Conservation (phyloP, 768 basidiomycete species). For the Hortiboletus campestris region DNA sequence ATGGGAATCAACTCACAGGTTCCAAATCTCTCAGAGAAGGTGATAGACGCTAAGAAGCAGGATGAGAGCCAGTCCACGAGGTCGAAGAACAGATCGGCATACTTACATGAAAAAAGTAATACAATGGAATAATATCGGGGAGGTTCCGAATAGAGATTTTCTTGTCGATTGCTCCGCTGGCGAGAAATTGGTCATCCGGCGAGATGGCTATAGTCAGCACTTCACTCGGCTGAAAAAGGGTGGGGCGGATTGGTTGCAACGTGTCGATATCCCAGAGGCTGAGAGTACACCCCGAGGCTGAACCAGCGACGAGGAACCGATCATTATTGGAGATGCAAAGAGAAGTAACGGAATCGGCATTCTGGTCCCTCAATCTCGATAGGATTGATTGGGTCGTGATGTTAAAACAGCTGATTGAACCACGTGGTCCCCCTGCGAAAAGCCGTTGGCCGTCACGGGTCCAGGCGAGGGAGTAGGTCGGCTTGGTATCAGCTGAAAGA, state of each 20-base stretch:
- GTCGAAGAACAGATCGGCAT: too few relatives aligned
- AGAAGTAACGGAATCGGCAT: constrained; percentile 3
- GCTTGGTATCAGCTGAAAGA: background rate
- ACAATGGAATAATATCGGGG: background rate
- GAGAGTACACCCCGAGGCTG: constrained; percentile 1
- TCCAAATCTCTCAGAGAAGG: background rate
- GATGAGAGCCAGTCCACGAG: background rate
- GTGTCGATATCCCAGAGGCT: constrained; percentile 6
- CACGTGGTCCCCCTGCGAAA: constrained; percentile 8
- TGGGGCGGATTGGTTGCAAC: background rate
- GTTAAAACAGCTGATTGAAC: constrained; percentile 6
- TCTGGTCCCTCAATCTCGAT: background rate
- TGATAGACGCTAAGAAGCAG: background rate
- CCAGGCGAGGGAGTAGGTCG: constrained; percentile 7
- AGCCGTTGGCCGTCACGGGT: constrained; percentile 1
- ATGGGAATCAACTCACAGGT: background rate
- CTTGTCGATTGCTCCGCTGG: background rate
- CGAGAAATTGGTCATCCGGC: background rate
- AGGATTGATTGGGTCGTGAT: background rate
- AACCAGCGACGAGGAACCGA: constrained; percentile 7
- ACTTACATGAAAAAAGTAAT: constrained; percentile 4
- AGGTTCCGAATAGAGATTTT: background rate
- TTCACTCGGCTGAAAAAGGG: background rate
- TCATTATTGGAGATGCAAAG: constrained; percentile 1
- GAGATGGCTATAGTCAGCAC: constrained; percentile 1